Base-by-base conservation (phyloP, 2,329 filamentous ascomycete genomes). In the Dichotomopilus funicola region DNA sequence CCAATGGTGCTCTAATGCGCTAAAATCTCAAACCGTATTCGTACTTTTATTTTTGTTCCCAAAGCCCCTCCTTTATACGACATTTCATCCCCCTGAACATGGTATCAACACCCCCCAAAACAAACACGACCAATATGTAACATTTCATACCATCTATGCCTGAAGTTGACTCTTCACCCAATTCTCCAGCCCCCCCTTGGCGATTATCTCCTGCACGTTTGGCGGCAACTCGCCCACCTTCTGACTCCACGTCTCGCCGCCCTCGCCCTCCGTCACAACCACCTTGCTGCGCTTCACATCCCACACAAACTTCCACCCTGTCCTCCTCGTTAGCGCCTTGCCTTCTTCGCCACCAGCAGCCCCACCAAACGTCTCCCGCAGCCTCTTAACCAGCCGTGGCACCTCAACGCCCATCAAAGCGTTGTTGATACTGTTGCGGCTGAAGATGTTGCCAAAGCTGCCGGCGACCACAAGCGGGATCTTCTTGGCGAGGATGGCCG, bases 201-300 rank as follows among this genome's bases (percentile, higher is more conserved):
- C 86, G 64, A 92, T 89, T 55, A 92, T 91, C 66, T 88, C 88
- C 70, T 96, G 91, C 54, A 96, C 87, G 66, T 92, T 95, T 0
- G 87, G 83, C 11, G 89, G 88, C 59, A 95, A 68, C 74, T 94
- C 87, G 6, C 88, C 88, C 0, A 95, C 89, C 72, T 87, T 89
- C 67, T 94, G 81, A 50, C 77, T 86, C 90, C 89, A 96, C 40
- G 73, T 80, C 54, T 77, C 68, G 1, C 87, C 88, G 46, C 77
- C 77, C 53, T 82, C 73, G 1, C 85, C 85, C 72, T 95, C 88
- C 19, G 81, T 80, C 1, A 95, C 78, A 1, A 78, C 78, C 5
- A 95, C 85, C 64, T 79, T 82, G 69, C 83, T 89, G 56, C 86
- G 76, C 56, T 79, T 74, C 9, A 95, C 82, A 69, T 96, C 89